Evolutionary conservation across 73 alveolate genomes (phyloP), one percentile per base, ranked within the genome.

Genomic region (Paramecium primaurelia): DNA sequence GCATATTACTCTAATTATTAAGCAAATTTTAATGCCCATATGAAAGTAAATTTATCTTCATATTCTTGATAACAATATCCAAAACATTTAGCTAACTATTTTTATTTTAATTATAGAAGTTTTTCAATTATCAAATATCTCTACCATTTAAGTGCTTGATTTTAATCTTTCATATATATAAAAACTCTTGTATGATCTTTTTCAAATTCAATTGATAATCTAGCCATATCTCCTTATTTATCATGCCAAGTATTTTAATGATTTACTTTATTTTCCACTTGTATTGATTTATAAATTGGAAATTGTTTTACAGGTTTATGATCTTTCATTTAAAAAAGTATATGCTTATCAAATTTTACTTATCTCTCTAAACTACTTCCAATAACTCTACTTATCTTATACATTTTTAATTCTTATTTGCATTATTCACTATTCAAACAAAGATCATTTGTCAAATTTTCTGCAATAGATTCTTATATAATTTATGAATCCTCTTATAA

Each of bases 31-130:
- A 68, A 68, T 68, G 84, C 40, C 84, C 84, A 68, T 4, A 32
- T 28, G 7, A 68, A 68, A 0, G 40, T 32, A 14, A 32, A 68
- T 32, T 34, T 28, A 32, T 68, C 84, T 68, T 68, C 40, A 10
- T 68, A 68, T 68, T 68, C 84, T 68, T 68, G 25, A 32, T 68
- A 68, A 9, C 84, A 68, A 68, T 68, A 68, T 68, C 47, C 84
- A 68, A 68, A 68, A 28, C 84, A 68, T 12, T 68, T 68, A 3
- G 51, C 84, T 10, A 68, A 14, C 4, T 68, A 68, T 11, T 68
- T 68, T 68, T 54, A 16, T 34, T 68, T 68, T 68, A 4, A 12
- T 28, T 68, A 26, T 22, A 68, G 11, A 4, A 68, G 28, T 28
- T 68, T 68, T 68, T 68, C 47, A 16, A 68, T 68, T 34, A 68